Conservation (phyloP, 495 filamentous ascomycete species). For the Wilcoxina mikolae region DNA sequence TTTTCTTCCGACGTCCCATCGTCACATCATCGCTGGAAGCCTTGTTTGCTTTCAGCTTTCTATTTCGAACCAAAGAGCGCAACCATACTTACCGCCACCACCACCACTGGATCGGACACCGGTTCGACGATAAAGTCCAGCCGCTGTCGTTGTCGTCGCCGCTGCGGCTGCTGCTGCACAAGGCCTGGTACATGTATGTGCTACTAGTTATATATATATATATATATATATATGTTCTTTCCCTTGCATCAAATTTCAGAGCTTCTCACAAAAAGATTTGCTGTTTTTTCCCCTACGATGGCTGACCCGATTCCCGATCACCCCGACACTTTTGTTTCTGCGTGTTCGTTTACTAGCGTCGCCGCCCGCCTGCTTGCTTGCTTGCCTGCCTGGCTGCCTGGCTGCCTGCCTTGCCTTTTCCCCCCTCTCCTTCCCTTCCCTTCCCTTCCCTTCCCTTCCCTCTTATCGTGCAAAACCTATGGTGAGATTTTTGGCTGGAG, state of each 20-base stretch:
- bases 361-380: background rate
- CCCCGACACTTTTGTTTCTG: too few species aligned
- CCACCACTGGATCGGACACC: background rate
- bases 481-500: background rate
- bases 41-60: background rate
- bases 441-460: background rate
- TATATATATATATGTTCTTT: background rate
- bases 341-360: too few species aligned
- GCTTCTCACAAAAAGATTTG: too few species aligned
- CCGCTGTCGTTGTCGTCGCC: background rate
- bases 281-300: background rate
- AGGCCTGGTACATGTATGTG: background rate
- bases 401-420: background rate
- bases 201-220: background rate
- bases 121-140: background rate
- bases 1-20: background rate
- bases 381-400: background rate
- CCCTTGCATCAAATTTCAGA: background rate
- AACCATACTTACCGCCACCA: background rate
- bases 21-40: background rate
- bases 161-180: background rate
- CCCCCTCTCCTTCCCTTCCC: background rate
- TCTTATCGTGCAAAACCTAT: background rate
- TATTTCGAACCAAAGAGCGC: background rate
- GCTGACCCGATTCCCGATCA: background rate